Evolutionary conservation across 2,329 filamentous ascomycete species (phyloP).

Genomic region (Hypoxylon sp.): DNA sequence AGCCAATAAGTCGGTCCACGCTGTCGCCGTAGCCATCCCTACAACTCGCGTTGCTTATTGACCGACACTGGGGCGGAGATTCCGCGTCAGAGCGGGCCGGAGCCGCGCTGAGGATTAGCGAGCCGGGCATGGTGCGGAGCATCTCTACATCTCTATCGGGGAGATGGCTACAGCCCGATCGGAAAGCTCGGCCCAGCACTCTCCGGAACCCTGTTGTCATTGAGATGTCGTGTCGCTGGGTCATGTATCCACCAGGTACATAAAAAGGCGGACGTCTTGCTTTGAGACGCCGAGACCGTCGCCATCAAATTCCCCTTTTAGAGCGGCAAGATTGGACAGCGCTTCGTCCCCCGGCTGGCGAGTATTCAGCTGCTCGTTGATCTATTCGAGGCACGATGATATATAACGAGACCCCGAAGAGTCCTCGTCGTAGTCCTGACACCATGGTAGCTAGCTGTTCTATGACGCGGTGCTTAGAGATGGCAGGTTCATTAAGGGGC

Average conservation of each 20-base stretch:
- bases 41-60: neutral
- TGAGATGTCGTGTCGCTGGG: conserved; percentile 19
- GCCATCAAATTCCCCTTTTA: neutral
- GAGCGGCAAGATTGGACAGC: conserved; percentile 4
- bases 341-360: neutral
- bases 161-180: conserved; percentile 3
- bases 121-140: conserved; percentile 38
- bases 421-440: conserved; percentile 1
- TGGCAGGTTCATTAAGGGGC: neutral
- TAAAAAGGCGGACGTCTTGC: conserved; percentile 29
- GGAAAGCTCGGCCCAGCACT: conserved; percentile 22
- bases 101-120: conserved; percentile 24
- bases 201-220: neutral
- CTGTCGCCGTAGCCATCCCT: neutral
- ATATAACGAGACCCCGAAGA: conserved; percentile 10
- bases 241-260: conserved; percentile 32
- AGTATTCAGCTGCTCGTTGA: neutral
- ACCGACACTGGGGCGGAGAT: neutral
- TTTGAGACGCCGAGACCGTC: neutral
- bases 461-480: neutral
- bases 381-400: conserved; percentile 25
- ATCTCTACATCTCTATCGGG: conserved; percentile 22
- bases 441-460: conserved; percentile 3
- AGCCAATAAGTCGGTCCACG: conserved; percentile 8
- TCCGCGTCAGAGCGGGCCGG: neutral